Conservation (phyloP, 768 basidiomycete genomes). For the Suillus discolor region DNA sequence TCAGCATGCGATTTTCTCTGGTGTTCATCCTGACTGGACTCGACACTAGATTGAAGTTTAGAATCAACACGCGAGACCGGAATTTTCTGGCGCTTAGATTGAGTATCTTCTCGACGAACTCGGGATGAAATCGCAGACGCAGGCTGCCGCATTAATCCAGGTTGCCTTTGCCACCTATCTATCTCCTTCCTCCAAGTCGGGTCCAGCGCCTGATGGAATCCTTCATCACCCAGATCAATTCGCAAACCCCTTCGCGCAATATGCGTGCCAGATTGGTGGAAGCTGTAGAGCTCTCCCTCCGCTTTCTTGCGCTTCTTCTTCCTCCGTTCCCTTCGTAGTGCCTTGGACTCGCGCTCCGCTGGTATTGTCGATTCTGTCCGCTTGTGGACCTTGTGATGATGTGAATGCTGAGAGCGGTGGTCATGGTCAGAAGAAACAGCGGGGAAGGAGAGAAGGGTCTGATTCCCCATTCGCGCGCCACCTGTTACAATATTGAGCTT, state of each 20-base stretch:
- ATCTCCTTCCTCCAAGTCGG: constrained; percentile 38
- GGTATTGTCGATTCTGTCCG: constrained; percentile 13
- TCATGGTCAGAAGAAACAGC: constrained; percentile 15
- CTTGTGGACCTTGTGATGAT: constrained; percentile 12
- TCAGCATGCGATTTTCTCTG: neutral
- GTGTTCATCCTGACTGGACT: neutral
- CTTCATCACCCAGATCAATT: constrained; percentile 47
- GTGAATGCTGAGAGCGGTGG: constrained; percentile 9
- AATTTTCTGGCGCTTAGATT: constrained; percentile 18
- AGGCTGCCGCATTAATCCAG: constrained; percentile 17
- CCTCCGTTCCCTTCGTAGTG: constrained; percentile 8
- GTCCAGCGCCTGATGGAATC: constrained; percentile 43
- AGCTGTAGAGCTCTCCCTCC: constrained; percentile 38
- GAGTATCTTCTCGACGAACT: constrained; percentile 15
- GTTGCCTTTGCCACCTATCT: constrained; percentile 32
- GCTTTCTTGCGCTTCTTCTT: constrained; percentile 31
- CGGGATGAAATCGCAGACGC: constrained; percentile 5
- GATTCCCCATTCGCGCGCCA: constrained; percentile 39
- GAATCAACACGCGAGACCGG: constrained; percentile 14
- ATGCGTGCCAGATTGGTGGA: constrained; percentile 39
- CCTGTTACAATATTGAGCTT: constrained; percentile 41
- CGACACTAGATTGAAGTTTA: constrained; percentile 13
- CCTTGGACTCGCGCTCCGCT: constrained; percentile 11
- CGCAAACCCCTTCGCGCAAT: constrained; percentile 40
- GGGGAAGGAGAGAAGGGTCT: constrained; percentile 42